Evolutionary conservation across 805 yeast genomes (phyloP).

Genomic region (Ogataea ramenticola): DNA sequence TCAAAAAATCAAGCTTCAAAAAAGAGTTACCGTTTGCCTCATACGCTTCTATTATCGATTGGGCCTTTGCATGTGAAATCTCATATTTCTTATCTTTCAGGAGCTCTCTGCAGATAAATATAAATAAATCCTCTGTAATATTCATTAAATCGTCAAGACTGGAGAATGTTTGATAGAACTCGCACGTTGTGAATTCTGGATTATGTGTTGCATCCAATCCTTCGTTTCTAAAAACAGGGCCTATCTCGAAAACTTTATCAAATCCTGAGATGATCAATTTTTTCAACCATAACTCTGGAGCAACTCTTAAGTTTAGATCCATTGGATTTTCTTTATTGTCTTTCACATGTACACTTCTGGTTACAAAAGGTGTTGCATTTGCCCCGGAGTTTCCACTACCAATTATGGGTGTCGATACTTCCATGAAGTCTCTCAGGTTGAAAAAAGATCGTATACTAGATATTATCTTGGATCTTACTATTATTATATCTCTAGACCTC

Average conservation of each 20-base stretch:
- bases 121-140: slow-evolving; percentile 54
- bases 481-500: slow-evolving; percentile 36
- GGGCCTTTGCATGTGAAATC: slow-evolving; percentile 18
- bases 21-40: slow-evolving; percentile 22
- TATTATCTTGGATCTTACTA: slow-evolving; percentile 49
- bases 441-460: slow-evolving; percentile 52
- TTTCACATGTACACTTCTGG: slow-evolving; percentile 32
- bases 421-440: slow-evolving; percentile 49
- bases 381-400: slow-evolving; percentile 74
- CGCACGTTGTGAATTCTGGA: slow-evolving; percentile 90
- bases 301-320: slow-evolving; percentile 65
- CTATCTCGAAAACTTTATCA: slow-evolving; percentile 82
- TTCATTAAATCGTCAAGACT: slow-evolving; percentile 58
- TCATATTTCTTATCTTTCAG: slow-evolving; percentile 9
- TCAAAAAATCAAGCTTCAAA: slow-evolving; percentile 54
- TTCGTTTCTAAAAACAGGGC: slow-evolving; percentile 82
- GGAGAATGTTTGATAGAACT: slow-evolving; percentile 73
- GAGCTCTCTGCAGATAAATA: slow-evolving; percentile 29
- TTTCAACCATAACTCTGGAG: slow-evolving; percentile 94
- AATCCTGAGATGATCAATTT: slow-evolving; percentile 77
- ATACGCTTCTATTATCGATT: slow-evolving; percentile 8
- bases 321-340: slow-evolving; percentile 17
- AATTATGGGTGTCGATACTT: slow-evolving; percentile 85
- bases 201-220: slow-evolving; percentile 91
- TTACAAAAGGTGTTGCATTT: slow-evolving; percentile 78